Percentiles rank a stretch among this genome's conserved stretches.
Evolutionary conservation across 371 early-diverging fungal genomes (phyloP).

Genomic region (Lichtheimia corymbifera): DNA sequence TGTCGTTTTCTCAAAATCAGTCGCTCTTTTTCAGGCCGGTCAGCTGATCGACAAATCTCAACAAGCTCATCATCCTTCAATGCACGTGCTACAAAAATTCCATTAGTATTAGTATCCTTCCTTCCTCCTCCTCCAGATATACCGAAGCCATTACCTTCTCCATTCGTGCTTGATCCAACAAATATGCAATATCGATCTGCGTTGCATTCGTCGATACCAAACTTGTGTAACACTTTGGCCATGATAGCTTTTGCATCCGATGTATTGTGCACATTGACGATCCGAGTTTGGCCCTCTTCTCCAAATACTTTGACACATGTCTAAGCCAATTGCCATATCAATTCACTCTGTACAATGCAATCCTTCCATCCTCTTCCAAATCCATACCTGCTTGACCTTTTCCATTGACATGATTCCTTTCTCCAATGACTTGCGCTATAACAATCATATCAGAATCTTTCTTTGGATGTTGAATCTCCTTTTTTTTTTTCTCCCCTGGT

Average conservation of each 20-base stretch:
- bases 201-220: conserved; percentile 60
- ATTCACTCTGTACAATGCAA: not conserved
- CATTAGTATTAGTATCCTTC: too few relatives aligned
- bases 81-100: conserved; percentile 49
- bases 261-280: conserved; percentile 63
- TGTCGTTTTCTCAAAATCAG: conserved; percentile 77
- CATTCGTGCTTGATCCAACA: conserved; percentile 62
- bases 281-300: conserved; percentile 66
- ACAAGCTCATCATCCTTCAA: conserved; percentile 72
- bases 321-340: conserved; percentile 17
- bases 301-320: conserved; percentile 71
- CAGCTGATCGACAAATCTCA: conserved; percentile 69
- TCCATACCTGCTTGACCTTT: conserved; percentile 59
- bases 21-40: conserved; percentile 73
- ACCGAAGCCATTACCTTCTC: conserved; percentile 40
- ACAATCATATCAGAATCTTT: not conserved
- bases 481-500: not conserved
- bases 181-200: conserved; percentile 67
- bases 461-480: not conserved
- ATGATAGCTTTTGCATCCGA: conserved; percentile 58
- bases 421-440: conserved; percentile 41
- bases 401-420: conserved; percentile 70
- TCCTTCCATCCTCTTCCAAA: not conserved
- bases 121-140: too few relatives aligned
- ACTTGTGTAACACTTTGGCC: conserved; percentile 66